Evolutionary conservation across 1,139 yeast species (phyloP), one percentile per base, ranked within the genome.

Genomic region (Candida gigantensis): DNA sequence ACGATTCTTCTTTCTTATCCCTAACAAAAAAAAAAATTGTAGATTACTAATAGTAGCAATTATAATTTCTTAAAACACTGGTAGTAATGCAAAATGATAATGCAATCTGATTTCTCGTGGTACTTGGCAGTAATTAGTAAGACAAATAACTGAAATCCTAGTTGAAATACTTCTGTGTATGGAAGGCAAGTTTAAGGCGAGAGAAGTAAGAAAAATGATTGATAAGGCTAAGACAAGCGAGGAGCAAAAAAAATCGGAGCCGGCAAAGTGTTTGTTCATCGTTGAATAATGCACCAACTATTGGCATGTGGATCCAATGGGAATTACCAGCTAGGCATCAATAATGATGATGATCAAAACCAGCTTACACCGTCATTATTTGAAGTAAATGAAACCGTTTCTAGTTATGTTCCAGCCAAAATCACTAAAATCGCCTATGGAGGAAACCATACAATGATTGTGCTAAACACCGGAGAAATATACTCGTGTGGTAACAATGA

Each of bases 291-390:
- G 56, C 50, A 46, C 36, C 19, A 37, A 28, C 53, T 80, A 6
- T 64, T 66, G 25, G 65, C 77, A 1, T 81, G 94, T 57, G 97
- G 97, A 0, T 88, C 96, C 2, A 90, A 90, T 60, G 96, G 96
- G 1, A 67, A 61, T 32, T 79, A 60, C 39, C 97, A 90, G 54
- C 68, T 90, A 34, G 97, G 97, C 2, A 57, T 76, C 2, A 75
- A 72, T 1, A 72, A 77, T 36, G 64, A 64, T 30, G 74, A 72
- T 1, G 97, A 90, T 55, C 53, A 68, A 18, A 49, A 55, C 33
- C 37, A 17, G 1, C 62, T 79, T 4, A 49, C 43, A 21, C 45
- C 51, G 2, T 58, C 60, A 10, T 34, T 38, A n/a, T 60, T 65
- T 34, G 41, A 29, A 45, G 53, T 39, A 36, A 34, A 36, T 24